These are phyloP conservation scores for Grammothele lineata DNA, from an alignment of 768 basidiomycete species.

Conservation along the genomic window DNA sequence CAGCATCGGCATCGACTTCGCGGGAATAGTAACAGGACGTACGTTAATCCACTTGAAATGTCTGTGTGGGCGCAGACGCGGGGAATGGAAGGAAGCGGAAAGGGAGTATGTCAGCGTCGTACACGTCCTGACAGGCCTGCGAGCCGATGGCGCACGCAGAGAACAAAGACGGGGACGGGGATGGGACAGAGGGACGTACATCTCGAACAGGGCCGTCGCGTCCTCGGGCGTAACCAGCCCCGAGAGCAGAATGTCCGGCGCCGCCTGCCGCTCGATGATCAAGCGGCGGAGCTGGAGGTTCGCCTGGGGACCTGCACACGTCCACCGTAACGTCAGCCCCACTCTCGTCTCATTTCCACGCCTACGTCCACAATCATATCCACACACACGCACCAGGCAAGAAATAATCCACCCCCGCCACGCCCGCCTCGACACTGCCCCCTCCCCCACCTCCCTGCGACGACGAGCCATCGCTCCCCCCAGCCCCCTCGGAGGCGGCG, in stretches of 20 bases:
- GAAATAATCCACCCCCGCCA: conserved; percentile 19
- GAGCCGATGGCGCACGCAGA: too few relatives aligned
- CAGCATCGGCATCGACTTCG: conserved; percentile 20
- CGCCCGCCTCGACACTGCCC: conserved; percentile 5
- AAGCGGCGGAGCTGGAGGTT: conserved; percentile 29
- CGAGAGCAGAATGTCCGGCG: conserved; percentile 29
- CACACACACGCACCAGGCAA: conserved; percentile 19
- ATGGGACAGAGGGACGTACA: conserved; percentile 19
- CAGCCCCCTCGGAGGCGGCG: not conserved
- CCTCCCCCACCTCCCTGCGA: conserved; percentile 4
- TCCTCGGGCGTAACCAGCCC: conserved; percentile 28
- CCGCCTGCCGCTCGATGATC: conserved; percentile 28
- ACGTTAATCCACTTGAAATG: conserved; percentile 44
- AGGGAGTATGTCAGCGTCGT: too few relatives aligned
- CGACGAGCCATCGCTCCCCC: not conserved
- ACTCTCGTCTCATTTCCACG: too few relatives aligned
- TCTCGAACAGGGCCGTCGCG: conserved; percentile 24
- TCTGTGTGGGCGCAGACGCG: too few relatives aligned
- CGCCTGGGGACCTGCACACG: conserved; percentile 21
- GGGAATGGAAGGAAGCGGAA: too few relatives aligned
- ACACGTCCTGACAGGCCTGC: too few relatives aligned
- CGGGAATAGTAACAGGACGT: conserved; percentile 15
- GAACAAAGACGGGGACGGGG: too few relatives aligned
- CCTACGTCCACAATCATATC: too few relatives aligned
- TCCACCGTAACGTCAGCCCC: too few relatives aligned